Evolutionary conservation across 768 basidiomycete genomes (phyloP), one percentile per base, ranked within the genome.

Genomic region (Termitomyces sp.): DNA sequence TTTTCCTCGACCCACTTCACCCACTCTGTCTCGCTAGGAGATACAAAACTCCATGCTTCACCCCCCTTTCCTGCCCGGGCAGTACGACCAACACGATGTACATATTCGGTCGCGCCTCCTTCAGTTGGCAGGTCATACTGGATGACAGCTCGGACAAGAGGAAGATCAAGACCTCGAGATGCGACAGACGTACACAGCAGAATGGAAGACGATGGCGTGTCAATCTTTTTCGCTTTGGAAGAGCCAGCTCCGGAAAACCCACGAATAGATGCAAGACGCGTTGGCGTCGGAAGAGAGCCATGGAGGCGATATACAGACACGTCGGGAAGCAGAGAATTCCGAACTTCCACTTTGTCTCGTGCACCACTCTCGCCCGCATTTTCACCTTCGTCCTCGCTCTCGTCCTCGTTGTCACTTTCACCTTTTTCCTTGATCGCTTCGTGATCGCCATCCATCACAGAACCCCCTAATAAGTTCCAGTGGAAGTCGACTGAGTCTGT

Each of bases 121-220:
- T 99, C 97, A 0, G 97, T 98, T 0, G 97, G 96, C 20, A 98
- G 82, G 67, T 99, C 97, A 64, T 97, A 97, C 66, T 99, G 97
- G 31, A 98, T 74, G 57, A 99, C 94, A 3, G 92, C 91, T 33
- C 89, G 86, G 7, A 98, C 94, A n/a, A 91, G 80, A 5, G 94
- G 94, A 25, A 99, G 76, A 72, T 98, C 96, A 23, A 99, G 81
- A 66, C 97, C 97, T 66, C 97, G 92, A n/a, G 97, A 94, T 3
- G 97, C 97, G 49, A 99, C 95, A 9, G 94, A 96, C 1, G 97
- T 99, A 68, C 95, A 98, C 42, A 98, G 78, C 4, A 99, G 79
- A 46, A 99, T 80, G 1, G 94, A 86, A 4, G 71, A 67, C 3
- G 71, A 68, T 3, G 72, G 53, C 13, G 63, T 54, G 41, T 59